Evolutionary conservation across 306 rosid genomes (phyloP).

Genomic region (Lagenaria siceraria): DNA sequence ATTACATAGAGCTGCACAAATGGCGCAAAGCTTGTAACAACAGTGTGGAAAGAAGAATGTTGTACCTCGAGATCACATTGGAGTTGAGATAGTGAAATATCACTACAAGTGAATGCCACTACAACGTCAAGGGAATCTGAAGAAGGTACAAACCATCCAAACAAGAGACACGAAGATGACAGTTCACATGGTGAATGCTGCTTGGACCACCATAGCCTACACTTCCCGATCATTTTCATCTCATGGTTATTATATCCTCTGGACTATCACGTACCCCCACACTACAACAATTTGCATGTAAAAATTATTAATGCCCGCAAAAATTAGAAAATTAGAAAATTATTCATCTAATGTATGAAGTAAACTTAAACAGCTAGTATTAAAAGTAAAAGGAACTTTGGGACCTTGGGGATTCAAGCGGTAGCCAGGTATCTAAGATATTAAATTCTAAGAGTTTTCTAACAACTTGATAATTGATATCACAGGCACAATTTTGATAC

Average conservation of each 20-base stretch:
- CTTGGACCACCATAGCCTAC: conserved; percentile 97
- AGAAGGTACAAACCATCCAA: conserved; percentile 82
- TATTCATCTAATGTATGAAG: not conserved
- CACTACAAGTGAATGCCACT: conserved; percentile 51
- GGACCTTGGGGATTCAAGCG: not conserved
- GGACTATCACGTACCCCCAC: not conserved
- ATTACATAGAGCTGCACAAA: not conserved
- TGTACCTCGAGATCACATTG: conserved; percentile 43
- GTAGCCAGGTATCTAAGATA: not conserved
- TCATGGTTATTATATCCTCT: conserved; percentile 15
- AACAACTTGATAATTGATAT: not conserved
- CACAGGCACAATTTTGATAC: not conserved
- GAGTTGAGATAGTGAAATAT: conserved; percentile 28
- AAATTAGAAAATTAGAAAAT: not conserved
- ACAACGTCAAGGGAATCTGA: conserved; percentile 55
- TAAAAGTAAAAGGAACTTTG: not conserved
- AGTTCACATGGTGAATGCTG: conserved; percentile 36
- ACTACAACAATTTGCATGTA: not conserved
- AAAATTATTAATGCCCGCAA: not conserved
- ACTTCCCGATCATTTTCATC: conserved; percentile 37
- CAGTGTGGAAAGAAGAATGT: conserved; percentile 9
- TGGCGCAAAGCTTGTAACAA: not conserved
- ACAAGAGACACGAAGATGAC: conserved; percentile 34
- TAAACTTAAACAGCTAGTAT: not conserved
- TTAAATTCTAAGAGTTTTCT: not conserved